These are phyloP conservation scores for Ophiostoma montium DNA, from an alignment of 2,329 filamentous ascomycete species.

Conservation along the genomic window DNA sequence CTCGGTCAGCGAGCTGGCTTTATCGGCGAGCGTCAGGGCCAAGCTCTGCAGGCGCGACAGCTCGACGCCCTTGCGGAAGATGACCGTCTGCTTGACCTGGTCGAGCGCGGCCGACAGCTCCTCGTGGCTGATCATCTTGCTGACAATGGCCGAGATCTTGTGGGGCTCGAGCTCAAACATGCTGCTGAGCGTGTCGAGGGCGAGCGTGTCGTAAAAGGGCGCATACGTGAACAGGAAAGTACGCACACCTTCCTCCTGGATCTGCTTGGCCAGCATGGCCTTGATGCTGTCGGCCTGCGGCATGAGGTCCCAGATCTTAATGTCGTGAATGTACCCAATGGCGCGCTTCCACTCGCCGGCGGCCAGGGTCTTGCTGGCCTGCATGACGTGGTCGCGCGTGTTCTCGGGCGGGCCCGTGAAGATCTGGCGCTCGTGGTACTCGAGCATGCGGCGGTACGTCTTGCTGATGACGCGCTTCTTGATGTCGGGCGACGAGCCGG, in stretches of 20 bases:
- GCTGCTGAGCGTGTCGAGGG: constrained; percentile 64
- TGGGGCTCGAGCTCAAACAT: constrained; percentile 92
- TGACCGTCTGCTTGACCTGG: constrained; percentile 92
- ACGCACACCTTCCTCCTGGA: constrained; percentile 93
- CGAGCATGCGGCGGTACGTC: constrained; percentile 96
- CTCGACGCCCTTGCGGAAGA: constrained; percentile 99
- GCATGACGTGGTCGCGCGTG: constrained; percentile 98
- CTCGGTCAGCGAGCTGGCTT: constrained; percentile 91
- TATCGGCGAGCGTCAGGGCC: constrained; percentile 86
- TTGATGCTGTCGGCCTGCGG: constrained; percentile 88
- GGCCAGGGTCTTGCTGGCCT: constrained; percentile 90
- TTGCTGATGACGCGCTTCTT: constrained; percentile 98
- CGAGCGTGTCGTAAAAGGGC: constrained; percentile 95
- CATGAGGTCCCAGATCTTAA: constrained; percentile 99
- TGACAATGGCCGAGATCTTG: constrained; percentile 90
- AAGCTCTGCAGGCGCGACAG: constrained; percentile 90
- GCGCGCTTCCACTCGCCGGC: constrained; percentile 98
- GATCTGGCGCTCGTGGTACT: constrained; percentile 98
- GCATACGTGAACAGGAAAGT: constrained; percentile 99
- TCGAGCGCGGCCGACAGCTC: constrained; percentile 92
- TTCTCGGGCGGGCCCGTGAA: constrained; percentile 98
- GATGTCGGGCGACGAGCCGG: constrained; percentile 88
- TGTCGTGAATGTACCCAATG: constrained; percentile 82
- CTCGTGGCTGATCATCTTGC: constrained; percentile 99
- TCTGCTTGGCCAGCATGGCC: constrained; percentile 91